Conservation (phyloP, 345 rosid genomes). For the Aquilaria yunnanensis region DNA sequence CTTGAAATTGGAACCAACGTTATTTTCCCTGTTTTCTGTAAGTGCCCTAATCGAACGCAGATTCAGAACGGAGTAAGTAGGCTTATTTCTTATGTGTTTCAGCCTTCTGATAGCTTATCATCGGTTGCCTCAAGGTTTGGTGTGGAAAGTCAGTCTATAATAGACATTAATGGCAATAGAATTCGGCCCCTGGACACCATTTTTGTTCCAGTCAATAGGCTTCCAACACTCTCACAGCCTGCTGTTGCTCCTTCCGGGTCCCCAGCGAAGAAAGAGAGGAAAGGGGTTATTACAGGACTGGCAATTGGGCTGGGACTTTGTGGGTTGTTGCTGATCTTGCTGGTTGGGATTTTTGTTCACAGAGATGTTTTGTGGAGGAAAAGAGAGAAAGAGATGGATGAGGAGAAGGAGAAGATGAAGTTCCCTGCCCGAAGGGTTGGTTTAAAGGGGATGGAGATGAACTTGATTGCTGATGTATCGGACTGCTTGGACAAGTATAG, state of each 20-base stretch:
- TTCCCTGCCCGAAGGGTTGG: constrained; percentile 13
- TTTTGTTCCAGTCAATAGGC: constrained; percentile 43
- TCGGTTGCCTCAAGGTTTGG: constrained; percentile 49
- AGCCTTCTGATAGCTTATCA: constrained; percentile 49
- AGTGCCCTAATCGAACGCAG: constrained; percentile 50
- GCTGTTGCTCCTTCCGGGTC: constrained; percentile 16
- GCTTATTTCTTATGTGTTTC: constrained; percentile 59
- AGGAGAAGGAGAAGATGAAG: constrained; percentile 23
- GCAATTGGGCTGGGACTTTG: constrained; percentile 43
- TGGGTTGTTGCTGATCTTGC: constrained; percentile 28
- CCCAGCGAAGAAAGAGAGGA: constrained; percentile 27
- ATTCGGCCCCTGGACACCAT: constrained; percentile 31
- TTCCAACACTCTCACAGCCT: constrained; percentile 47
- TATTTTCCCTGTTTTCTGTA: constrained; percentile 54
- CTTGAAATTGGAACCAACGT: constrained; percentile 34
- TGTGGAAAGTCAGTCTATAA: constrained; percentile 26
- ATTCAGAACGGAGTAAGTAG: constrained; percentile 18
- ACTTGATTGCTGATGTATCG: constrained; percentile 63
- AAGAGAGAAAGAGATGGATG: constrained; percentile 14
- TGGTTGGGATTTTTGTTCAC: constrained; percentile 16
- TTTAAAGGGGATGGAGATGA: constrained; percentile 28
- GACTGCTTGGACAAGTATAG: constrained; percentile 66
- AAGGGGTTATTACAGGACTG: constrained; percentile 40
- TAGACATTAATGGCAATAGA: constrained; percentile 34
- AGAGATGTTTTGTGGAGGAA: constrained; percentile 25